Percentiles rank a stretch among this genome's conserved stretches.
Conservation (phyloP, 306 rosid genomes). For the Sechiopsis laciniata region DNA sequence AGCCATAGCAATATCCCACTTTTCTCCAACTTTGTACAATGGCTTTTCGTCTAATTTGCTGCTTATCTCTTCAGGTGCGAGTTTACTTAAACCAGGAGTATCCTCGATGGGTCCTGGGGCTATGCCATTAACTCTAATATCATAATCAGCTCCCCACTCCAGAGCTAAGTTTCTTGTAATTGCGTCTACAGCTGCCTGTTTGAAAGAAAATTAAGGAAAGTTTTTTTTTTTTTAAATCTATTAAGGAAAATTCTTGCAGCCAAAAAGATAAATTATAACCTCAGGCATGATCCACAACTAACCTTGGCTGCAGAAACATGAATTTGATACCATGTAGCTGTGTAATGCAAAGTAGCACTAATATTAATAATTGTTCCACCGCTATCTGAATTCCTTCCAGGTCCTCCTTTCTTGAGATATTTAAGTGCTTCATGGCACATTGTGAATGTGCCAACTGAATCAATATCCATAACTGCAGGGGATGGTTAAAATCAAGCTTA, state of each 20-base stretch:
- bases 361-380: conserved; percentile 73
- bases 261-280: too few species aligned
- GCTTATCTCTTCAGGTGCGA: conserved; percentile 60
- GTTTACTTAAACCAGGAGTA: conserved; percentile 85
- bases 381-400: conserved; percentile 51
- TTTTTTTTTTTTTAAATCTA: too few species aligned
- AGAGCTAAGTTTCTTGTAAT: conserved; percentile 87
- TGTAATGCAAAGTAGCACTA: conserved; percentile 83
- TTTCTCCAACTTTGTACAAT: conserved; percentile 67
- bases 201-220: conserved; percentile 19
- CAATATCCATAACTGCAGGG: conserved; percentile 81
- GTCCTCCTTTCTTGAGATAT: conserved; percentile 86
- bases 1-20: conserved; percentile 96
- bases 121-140: conserved; percentile 85
- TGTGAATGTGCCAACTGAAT: conserved; percentile 92
- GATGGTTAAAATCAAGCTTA: conserved; percentile 19
- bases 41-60: conserved; percentile 41
- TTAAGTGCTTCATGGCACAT: conserved; percentile 85
- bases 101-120: conserved; percentile 90
- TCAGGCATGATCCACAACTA: conserved; percentile 16
- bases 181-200: conserved; percentile 94
- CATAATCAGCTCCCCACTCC: conserved; percentile 93
- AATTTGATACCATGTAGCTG: conserved; percentile 89
- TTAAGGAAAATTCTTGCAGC: not conserved
- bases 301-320: conserved; percentile 98